phyloP scores from a whole-genome alignment of 1,284 basidiomycete genomes.

The Microbotryum violaceum region DNA sequence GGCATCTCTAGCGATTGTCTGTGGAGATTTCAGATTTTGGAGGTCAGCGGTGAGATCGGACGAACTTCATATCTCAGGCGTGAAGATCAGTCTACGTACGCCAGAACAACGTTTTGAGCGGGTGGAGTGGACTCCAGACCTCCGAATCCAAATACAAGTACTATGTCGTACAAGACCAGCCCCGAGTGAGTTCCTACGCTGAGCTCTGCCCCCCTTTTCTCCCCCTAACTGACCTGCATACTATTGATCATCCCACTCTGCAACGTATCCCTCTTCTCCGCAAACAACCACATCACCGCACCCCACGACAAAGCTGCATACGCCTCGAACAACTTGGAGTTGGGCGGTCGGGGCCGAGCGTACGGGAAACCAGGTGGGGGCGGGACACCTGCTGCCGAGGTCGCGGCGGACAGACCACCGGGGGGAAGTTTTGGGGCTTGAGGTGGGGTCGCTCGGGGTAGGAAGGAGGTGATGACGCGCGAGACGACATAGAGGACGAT shows the following conservation, averaged over 20 bases:
- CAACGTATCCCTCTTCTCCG: constrained; percentile 72
- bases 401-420: constrained; percentile 45
- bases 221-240: constrained; percentile 39
- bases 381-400: constrained; percentile 40
- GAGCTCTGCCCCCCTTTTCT: too few relatives aligned
- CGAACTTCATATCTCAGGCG: too few relatives aligned
- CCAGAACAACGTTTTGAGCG: constrained; percentile 28
- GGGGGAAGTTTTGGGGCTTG: constrained; percentile 32
- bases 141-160: constrained; percentile 77
- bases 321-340: constrained; percentile 70
- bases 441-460: constrained; percentile 55
- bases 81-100: constrained; percentile 10
- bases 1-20: constrained; percentile 20
- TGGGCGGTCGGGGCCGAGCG: constrained; percentile 64
- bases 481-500: constrained; percentile 95
- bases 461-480: constrained; percentile 75
- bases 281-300: constrained; percentile 94
- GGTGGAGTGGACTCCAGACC: constrained; percentile 47
- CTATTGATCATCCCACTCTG: constrained; percentile 75
- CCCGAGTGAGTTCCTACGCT: too few relatives aligned
- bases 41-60: background rate
- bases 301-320: constrained; percentile 92
- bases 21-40: background rate
- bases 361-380: constrained; percentile 42
- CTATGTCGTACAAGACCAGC: constrained; percentile 29